Conservation (phyloP, 208 protist species). For the Entamoeba dispar region DNA sequence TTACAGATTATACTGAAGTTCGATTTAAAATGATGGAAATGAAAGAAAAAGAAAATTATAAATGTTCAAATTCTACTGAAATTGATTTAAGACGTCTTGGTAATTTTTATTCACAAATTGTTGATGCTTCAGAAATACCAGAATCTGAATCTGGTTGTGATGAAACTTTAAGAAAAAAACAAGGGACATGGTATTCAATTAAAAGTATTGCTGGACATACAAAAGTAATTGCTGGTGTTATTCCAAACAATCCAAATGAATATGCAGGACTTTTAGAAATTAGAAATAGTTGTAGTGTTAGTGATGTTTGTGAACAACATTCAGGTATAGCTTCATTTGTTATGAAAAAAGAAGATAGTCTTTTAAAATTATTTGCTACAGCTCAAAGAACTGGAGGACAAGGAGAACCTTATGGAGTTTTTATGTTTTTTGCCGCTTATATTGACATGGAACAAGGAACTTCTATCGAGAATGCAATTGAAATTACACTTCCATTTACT, state of each 20-base stretch:
- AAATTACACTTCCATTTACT: neutral
- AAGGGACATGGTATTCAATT: neutral
- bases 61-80: neutral
- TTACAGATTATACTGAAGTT: too few relatives aligned
- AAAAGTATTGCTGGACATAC: too few relatives aligned
- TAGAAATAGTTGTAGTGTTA: neutral
- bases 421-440: neutral
- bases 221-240: neutral
- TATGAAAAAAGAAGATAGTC: neutral
- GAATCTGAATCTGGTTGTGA: neutral
- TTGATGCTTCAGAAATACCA: neutral
- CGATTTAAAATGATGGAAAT: too few relatives aligned
- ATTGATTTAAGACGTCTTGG: neutral
- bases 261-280: neutral
- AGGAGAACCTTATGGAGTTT: neutral
- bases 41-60: too few relatives aligned
- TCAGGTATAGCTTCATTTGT: neutral
- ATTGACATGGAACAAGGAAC: neutral
- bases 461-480: neutral
- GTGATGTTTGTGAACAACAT: neutral
- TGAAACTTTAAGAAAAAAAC: neutral
- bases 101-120: neutral
- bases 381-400: neutral
- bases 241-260: neutral
- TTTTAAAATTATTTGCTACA: neutral